Evolutionary conservation across 1,284 basidiomycete species (phyloP).

Genomic region (Pisolithus thermaeus): DNA sequence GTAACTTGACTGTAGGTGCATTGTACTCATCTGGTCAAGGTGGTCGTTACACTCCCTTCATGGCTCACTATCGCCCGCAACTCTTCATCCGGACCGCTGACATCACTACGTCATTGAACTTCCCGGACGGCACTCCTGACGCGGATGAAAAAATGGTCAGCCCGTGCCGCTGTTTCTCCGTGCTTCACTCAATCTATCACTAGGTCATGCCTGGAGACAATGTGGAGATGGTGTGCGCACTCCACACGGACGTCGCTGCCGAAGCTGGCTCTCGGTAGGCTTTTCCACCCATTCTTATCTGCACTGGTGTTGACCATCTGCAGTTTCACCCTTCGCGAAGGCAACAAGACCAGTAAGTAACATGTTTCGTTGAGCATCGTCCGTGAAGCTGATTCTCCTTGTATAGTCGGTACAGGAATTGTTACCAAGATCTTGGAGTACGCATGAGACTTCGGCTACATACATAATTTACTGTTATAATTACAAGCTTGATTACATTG

Average conservation of each 20-base stretch:
- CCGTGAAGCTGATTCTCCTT: constrained; percentile 6
- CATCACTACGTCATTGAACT: constrained; percentile 81
- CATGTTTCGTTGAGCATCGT: not conserved
- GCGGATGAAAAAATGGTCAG: constrained; percentile 78
- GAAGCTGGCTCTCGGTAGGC: constrained; percentile 83
- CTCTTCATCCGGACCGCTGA: constrained; percentile 96
- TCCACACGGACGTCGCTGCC: constrained; percentile 86
- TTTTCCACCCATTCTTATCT: not conserved
- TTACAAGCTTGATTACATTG: constrained; percentile 20
- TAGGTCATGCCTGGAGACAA: constrained; percentile 99
- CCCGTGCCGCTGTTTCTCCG: not conserved
- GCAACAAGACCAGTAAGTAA: constrained; percentile 82
- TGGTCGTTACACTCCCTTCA: constrained; percentile 97
- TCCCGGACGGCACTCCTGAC: constrained; percentile 78
- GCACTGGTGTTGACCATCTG: not conserved
- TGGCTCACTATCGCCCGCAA: constrained; percentile 94
- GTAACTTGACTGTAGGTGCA: not conserved
- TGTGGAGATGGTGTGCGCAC: constrained; percentile 85
- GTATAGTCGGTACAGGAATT: constrained; percentile 82
- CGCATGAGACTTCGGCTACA: constrained; percentile 14
- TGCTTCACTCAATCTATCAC: constrained; percentile 6
- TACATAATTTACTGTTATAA: constrained; percentile 19
- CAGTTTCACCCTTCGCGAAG: constrained; percentile 95
- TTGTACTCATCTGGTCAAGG: constrained; percentile 29
- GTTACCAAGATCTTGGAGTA: constrained; percentile 75